These are phyloP conservation scores for Alternaria metachromatica DNA, from an alignment of 2,329 filamentous ascomycete genomes.

Conservation along the genomic window DNA sequence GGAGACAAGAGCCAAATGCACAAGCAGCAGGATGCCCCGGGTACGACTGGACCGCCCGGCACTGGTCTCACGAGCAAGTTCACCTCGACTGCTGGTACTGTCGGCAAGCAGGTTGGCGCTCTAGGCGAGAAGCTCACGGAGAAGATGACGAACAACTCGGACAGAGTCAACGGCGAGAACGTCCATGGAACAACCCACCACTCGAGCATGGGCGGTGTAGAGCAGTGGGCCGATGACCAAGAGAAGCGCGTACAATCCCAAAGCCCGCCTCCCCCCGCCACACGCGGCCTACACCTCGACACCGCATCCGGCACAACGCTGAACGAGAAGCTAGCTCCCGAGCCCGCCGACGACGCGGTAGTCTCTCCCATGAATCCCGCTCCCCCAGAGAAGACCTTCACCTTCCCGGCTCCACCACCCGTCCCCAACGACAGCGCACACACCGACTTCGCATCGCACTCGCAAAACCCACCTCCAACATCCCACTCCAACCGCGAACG, in stretches of 20 bases:
- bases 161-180: constrained; percentile 21
- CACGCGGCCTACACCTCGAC: constrained; percentile 25
- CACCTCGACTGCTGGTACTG: constrained; percentile 24
- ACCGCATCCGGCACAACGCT: constrained; percentile 24
- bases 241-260: constrained; percentile 34
- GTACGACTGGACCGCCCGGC: constrained; percentile 59
- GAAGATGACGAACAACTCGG: constrained; percentile 31
- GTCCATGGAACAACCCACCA: constrained; percentile 9
- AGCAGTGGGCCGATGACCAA: constrained; percentile 50
- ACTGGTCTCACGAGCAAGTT: constrained; percentile 41
- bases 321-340: constrained; percentile 43
- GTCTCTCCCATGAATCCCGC: constrained; percentile 38
- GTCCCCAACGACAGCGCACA: constrained; percentile 31
- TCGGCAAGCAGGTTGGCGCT: constrained; percentile 32
- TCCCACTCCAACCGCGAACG: constrained; percentile 23
- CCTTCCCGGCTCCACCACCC: constrained; percentile 42
- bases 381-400: constrained; percentile 32
- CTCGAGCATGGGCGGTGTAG: constrained; percentile 39
- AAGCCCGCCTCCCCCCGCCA: constrained; percentile 5
- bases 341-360: constrained; percentile 36
- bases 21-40: constrained; percentile 56
- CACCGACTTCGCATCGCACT: constrained; percentile 13
- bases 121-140: constrained; percentile 41
- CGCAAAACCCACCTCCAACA: constrained; percentile 8
- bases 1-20: constrained; percentile 60